Percentiles rank a stretch among this genome's conserved stretches.
These are phyloP conservation scores for Blastomyces emzantsi DNA, from an alignment of 2,329 filamentous ascomycete genomes.

Conservation along the genomic window DNA sequence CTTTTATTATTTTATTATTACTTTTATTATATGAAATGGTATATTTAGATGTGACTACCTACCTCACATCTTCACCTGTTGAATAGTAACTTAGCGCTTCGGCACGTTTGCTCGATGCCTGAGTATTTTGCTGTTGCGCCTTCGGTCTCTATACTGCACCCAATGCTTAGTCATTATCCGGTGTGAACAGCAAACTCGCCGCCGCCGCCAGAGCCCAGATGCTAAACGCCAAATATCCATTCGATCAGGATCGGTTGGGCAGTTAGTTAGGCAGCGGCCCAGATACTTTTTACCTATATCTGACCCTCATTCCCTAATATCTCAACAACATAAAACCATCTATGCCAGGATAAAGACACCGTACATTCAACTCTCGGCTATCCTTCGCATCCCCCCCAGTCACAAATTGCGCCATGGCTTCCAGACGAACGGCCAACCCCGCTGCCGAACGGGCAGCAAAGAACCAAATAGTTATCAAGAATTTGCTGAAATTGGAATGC, in stretches of 20 bases:
- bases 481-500: conserved; percentile 80
- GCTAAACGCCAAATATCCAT: not conserved
- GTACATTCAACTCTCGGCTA: not conserved
- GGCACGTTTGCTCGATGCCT: too few relatives aligned
- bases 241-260: not conserved
- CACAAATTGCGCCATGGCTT: not conserved
- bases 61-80: too few relatives aligned
- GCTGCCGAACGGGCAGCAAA: conserved; percentile 81
- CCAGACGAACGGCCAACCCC: conserved; percentile 12
- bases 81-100: too few relatives aligned
- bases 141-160: not conserved
- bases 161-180: not conserved
- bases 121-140: too few relatives aligned
- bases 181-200: not conserved
- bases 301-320: not conserved
- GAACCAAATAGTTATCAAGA: conserved; percentile 91
- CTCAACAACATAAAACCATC: not conserved
- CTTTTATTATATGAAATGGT: too few relatives aligned
- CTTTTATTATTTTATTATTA: too few relatives aligned
- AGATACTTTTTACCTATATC: not conserved
- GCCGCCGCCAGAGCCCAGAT: not conserved
- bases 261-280: not conserved
- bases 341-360: not conserved
- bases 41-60: too few relatives aligned
- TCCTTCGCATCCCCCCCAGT: not conserved